Evolutionary conservation across 352 stramenopile species (phyloP), one percentile per base, ranked within the genome.

Genomic region (Pythium insidiosum): DNA sequence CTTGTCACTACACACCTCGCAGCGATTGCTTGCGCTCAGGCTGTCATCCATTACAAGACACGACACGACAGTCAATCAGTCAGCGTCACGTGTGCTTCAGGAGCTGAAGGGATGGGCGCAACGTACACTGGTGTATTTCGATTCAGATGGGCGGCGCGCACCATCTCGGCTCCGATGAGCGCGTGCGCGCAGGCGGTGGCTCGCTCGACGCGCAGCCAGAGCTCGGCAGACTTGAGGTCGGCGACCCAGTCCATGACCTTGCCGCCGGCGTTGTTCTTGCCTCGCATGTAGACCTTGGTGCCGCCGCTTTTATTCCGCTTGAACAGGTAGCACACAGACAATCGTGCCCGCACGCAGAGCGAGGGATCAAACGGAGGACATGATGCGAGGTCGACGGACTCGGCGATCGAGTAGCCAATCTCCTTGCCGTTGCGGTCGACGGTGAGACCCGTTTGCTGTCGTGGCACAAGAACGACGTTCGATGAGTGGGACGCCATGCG

Each of bases 321-420:
- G 55, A 84, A 88, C 33, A 88, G 41, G 58, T 86, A 86, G 47
- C 76, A 88, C 34, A 80, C 67, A 9, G 68, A 84, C 18, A 88
- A 61, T 40, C 78, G 80, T 34, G 73, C 76, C 16, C 76, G 73
- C 26, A 88, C 68, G 35, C 76, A 87, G 33, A 82, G 58, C 10
- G 31, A 44, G 28, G 47, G 23, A 55, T 66, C 67, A 46, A 88
- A 86, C 4, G 49, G 48, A 34, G 76, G 76, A 41, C 76, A 88
- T 11, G 60, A 81, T 6, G 68, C 64, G 11, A 86, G 42, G 39
- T 88, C 73, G n/a, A 88, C 73, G 9, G 71, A 85, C 51, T 88
- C 73, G 13, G 69, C 80, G 15, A 88, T 61, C 18, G 74, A 80
- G 65, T 88, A 88, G 7, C 76, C 76, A 41, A 88, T 80, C 58